phyloP scores from a whole-genome alignment of 345 rosid species.

The Corchorus olitorius region DNA sequence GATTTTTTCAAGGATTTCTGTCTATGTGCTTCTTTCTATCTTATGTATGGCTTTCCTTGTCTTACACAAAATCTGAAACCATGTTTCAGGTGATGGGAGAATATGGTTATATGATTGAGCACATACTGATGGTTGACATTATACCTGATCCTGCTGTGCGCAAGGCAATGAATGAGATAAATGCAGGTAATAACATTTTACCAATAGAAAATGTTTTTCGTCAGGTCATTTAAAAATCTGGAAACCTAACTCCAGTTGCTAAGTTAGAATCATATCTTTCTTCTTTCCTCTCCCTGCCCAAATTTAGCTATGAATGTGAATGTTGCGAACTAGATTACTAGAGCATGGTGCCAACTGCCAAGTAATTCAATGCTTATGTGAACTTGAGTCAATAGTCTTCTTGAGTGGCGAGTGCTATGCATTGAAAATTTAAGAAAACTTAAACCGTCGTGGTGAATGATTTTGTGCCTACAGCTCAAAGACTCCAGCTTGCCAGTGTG shows the following conservation, averaged over 20 bases:
- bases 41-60: not conserved
- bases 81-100: constrained; percentile 81
- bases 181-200: constrained; percentile 64
- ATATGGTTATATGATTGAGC: constrained; percentile 96
- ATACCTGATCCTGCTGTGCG: constrained; percentile 90
- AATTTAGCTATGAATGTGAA: constrained; percentile 2
- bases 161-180: constrained; percentile 97
- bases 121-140: constrained; percentile 95
- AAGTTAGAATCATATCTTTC: not conserved
- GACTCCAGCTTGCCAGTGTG: constrained; percentile 98
- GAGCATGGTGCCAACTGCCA: not conserved
- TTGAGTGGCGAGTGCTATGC: constrained; percentile 6
- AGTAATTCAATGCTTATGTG: not conserved
- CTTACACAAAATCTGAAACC: constrained; percentile 7
- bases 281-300: not conserved
- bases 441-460: not conserved
- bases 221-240: too few species aligned
- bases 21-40: not conserved
- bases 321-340: constrained; percentile 4
- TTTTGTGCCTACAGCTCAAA: constrained; percentile 67
- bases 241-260: not conserved
- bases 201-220: not conserved
- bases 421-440: not conserved
- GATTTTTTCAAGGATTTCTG: not conserved
- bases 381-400: not conserved